Base-by-base conservation (phyloP, 768 basidiomycete genomes). In the Collybiopsis confluens region DNA sequence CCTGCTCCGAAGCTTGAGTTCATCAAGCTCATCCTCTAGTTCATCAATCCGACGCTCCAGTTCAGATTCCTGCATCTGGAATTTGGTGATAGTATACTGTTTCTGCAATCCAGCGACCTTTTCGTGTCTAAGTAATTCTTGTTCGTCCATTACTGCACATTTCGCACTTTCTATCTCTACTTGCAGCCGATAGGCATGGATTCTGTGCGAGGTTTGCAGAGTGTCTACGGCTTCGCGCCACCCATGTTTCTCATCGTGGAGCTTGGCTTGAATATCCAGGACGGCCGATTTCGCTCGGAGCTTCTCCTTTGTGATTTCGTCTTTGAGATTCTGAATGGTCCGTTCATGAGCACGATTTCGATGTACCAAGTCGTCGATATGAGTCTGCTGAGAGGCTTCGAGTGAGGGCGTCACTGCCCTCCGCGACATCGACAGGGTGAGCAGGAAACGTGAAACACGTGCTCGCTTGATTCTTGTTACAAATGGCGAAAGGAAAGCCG, bases 341-440 rank as follows among this genome's bases (percentile, higher is more conserved):
- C 83, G 78, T 54, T 88, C 85, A 49, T 88, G 75, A 0, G 78
- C 79, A 23, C 81, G 81, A 61, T 80, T 86, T 57, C 82, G 76
- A 58, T 85, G 79, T 2, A 88, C 85, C 49, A 91, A 79, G 40
- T 90, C 86, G 45, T 85, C 78, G 46, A 91, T 88, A 64, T 90
- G 87, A 2, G 75, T 68, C 55, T 82, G 82, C 64, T 85, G 80
- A 3, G 83, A 76, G 23, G 81, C 73, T 57, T 81, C 80, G 72
- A 73, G 38, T 66, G 65, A 33, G 67, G 75, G 51, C 20, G 48
- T 56, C 20, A 42, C 40, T 35, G 54, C 49, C 43, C 54, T 59
- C 26, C 61, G 52, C 18, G 54, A 57, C 58, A 57, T 58, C 37
- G 40, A 64, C n/a, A n/a, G n/a, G n/a, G n/a, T n/a, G n/a, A n/a